phyloP scores from a whole-genome alignment of 2,329 filamentous ascomycete species.

The Sclerotinia minor region DNA sequence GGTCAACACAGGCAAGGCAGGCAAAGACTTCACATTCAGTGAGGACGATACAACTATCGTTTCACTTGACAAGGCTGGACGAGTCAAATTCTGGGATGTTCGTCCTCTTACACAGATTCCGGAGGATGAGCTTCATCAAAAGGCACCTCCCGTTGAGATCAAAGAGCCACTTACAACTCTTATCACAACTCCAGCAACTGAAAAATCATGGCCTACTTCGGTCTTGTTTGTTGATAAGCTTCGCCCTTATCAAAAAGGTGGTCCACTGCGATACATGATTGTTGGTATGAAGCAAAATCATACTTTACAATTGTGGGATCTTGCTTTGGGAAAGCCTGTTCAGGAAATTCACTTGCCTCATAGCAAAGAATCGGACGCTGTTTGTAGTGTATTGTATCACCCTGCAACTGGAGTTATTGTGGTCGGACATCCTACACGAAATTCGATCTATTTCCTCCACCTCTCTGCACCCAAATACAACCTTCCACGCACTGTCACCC shows the following conservation, averaged over 20 bases:
- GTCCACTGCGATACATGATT: conserved; percentile 90
- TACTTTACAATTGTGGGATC: conserved; percentile 96
- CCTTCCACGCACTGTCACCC: conserved; percentile 72
- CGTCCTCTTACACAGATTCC: conserved; percentile 64
- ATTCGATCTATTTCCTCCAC: conserved; percentile 96
- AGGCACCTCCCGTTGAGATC: conserved; percentile 61
- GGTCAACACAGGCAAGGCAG: conserved; percentile 96
- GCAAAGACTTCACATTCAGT: conserved; percentile 97
- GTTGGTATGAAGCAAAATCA: conserved; percentile 99
- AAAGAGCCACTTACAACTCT: conserved; percentile 85
- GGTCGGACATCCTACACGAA: conserved; percentile 92
- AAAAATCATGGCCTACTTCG: conserved; percentile 96
- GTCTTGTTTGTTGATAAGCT: conserved; percentile 95
- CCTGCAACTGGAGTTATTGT: conserved; percentile 89
- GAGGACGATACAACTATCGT: conserved; percentile 94
- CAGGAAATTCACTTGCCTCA: conserved; percentile 97
- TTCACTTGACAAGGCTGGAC: conserved; percentile 93
- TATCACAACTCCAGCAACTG: conserved; percentile 79
- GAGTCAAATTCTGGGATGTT: conserved; percentile 98
- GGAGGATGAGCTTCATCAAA: conserved; percentile 28
- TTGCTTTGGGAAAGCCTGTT: conserved; percentile 90
- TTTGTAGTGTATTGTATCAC: conserved; percentile 95
- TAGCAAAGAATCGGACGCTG: conserved; percentile 93
- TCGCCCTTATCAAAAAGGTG: conserved; percentile 85
- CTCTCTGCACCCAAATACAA: conserved; percentile 92